A percentile compares a stretch with the other conserved stretches of the same genome.
These are phyloP conservation scores for Pisolithus microcarpus DNA, from an alignment of 768 basidiomycete species.

Conservation along the genomic window DNA sequence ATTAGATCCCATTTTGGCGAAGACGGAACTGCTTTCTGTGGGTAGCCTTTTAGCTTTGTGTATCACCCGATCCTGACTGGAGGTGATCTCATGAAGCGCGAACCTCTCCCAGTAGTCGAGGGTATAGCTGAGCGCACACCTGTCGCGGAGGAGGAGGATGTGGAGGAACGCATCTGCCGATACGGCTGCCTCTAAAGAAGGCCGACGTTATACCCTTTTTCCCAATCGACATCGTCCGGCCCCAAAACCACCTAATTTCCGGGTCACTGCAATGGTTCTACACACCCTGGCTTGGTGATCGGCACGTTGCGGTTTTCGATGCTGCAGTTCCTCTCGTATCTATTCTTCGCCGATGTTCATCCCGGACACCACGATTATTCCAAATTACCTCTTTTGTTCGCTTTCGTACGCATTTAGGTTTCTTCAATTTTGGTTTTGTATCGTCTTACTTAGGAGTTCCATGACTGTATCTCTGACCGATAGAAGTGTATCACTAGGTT, in stretches of 20 bases:
- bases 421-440: neutral
- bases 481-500: constrained; percentile 24
- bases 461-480: constrained; percentile 13
- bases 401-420: neutral
- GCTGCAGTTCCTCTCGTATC: neutral
- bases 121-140: constrained; percentile 7
- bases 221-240: neutral
- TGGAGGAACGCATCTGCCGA: constrained; percentile 11
- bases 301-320: neutral
- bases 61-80: neutral
- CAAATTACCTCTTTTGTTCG: constrained; percentile 1
- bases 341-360: constrained; percentile 1
- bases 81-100: constrained; percentile 1
- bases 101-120: constrained; percentile 9
- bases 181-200: constrained; percentile 8
- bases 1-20: too few species aligned
- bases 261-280: neutral
- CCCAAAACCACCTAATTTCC: neutral
- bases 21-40: constrained; percentile 12
- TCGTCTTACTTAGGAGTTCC: neutral
- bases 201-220: neutral
- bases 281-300: neutral
- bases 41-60: constrained; percentile 4
- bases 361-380: constrained; percentile 3
- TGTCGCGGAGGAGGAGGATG: constrained; percentile 10